Evolutionary conservation across 106 monocot species (phyloP).

Genomic region (Dendrobium huoshanense): DNA sequence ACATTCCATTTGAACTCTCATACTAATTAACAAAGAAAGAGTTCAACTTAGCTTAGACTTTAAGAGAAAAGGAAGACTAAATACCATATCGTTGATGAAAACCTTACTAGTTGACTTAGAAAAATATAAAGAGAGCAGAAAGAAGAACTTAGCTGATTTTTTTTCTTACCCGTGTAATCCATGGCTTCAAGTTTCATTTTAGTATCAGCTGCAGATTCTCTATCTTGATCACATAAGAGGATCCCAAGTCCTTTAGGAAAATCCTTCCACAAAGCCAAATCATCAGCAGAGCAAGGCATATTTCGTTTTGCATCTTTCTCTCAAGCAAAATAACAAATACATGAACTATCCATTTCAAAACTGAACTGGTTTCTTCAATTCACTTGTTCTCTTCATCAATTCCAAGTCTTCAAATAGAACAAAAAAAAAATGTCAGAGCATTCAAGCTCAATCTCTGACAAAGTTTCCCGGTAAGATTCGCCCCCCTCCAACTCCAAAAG

Average conservation of each 20-base stretch:
- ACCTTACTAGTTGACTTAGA: too few relatives aligned
- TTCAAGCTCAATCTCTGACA: not conserved
- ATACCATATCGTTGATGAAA: too few relatives aligned
- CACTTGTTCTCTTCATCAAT: not conserved
- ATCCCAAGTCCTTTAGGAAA: constrained; percentile 56
- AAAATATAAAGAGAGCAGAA: not conserved
- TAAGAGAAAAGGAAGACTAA: too few relatives aligned
- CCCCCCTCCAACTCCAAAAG: not conserved
- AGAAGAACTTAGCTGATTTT: not conserved
- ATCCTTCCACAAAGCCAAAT: constrained; percentile 41
- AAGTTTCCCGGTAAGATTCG: not conserved
- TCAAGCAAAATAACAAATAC: not conserved
- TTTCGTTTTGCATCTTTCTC: constrained; percentile 12
- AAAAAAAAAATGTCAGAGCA: not conserved
- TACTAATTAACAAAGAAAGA: too few relatives aligned
- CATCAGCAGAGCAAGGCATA: constrained; percentile 26
- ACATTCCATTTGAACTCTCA: too few relatives aligned
- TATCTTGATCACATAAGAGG: constrained; percentile 36
- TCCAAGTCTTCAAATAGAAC: too few relatives aligned
- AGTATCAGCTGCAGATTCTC: constrained; percentile 26
- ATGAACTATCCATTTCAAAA: not conserved
- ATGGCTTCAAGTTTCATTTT: constrained; percentile 45
- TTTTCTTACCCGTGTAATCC: constrained; percentile 45
- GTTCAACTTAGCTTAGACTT: too few relatives aligned
- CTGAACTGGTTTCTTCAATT: not conserved